Evolutionary conservation across 2,329 filamentous ascomycete genomes (phyloP).

Genomic region (Stylonectria norvegica): DNA sequence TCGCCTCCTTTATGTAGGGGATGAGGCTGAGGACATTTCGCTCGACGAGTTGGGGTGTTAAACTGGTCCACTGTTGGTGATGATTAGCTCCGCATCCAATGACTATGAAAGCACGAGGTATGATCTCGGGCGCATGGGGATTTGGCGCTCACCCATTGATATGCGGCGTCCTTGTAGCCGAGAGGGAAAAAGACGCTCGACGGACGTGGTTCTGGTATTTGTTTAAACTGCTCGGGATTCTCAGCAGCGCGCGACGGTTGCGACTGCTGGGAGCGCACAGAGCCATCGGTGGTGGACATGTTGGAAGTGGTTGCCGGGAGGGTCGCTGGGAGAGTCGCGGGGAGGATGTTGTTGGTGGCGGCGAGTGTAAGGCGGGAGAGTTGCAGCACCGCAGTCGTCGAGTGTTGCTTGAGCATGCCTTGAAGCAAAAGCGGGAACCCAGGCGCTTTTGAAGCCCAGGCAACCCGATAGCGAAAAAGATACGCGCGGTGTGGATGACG

Average conservation of each 20-base stretch:
- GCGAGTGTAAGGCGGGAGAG: conserved; percentile 39
- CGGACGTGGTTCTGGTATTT: conserved; percentile 27
- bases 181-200: conserved; percentile 67
- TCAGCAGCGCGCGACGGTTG: conserved; percentile 21
- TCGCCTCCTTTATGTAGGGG: conserved; percentile 74
- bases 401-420: conserved; percentile 46
- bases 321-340: conserved; percentile 15
- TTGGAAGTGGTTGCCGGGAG: conserved; percentile 23
- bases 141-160: conserved; percentile 75
- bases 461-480: conserved; percentile 9
- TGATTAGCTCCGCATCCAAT: conserved; percentile 6
- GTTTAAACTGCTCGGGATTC: conserved; percentile 21
- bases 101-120: background rate
- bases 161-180: conserved; percentile 85
- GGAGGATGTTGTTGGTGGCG: background rate
- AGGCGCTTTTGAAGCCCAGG: conserved; percentile 23
- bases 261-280: conserved; percentile 22
- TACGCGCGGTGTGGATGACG: conserved; percentile 20
- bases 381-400: conserved; percentile 38
- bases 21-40: conserved; percentile 83
- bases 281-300: conserved; percentile 34
- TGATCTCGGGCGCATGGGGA: background rate
- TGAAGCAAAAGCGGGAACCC: conserved; percentile 13
- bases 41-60: conserved; percentile 81
- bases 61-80: conserved; percentile 69